Evolutionary conservation across 257 asterid species (phyloP).

Genomic region (Echium plantagineum): DNA sequence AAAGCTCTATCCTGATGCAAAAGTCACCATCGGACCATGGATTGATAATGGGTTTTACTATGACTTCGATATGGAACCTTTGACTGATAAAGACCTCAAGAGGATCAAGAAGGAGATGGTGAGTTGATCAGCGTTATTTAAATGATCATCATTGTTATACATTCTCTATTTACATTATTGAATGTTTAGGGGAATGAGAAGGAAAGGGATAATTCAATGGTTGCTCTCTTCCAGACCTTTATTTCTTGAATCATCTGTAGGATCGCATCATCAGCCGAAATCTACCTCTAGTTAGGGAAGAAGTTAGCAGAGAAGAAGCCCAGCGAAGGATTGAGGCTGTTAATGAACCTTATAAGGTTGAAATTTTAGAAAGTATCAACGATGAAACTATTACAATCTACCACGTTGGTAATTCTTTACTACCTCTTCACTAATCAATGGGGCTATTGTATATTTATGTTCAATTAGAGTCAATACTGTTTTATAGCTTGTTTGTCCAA

Average conservation of each 20-base stretch:
- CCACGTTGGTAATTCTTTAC: conserved; percentile 58
- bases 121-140: conserved; percentile 14
- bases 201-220: conserved; percentile 2
- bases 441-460: too few species aligned
- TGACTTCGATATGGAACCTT: conserved; percentile 91
- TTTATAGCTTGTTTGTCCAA: too few species aligned
- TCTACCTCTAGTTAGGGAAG: conserved; percentile 81
- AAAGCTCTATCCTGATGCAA: conserved; percentile 79
- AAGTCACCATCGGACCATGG: conserved; percentile 98
- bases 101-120: conserved; percentile 96
- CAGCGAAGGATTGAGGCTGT: conserved; percentile 55
- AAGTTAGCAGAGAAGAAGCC: conserved; percentile 84
- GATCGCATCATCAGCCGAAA: conserved; percentile 76
- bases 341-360: conserved; percentile 89
- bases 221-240: conserved; percentile 22
- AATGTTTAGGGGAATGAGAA: neutral
- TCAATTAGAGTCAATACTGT: too few species aligned
- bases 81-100: conserved; percentile 86
- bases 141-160: neutral
- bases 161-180: conserved; percentile 1
- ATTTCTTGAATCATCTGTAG: conserved; percentile 49
- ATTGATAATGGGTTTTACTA: conserved; percentile 88
- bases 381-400: conserved; percentile 87
- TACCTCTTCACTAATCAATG: neutral
- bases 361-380: conserved; percentile 71